Evolutionary conservation across 352 stramenopile species (phyloP).

Genomic region (Phytophthora quininea): DNA sequence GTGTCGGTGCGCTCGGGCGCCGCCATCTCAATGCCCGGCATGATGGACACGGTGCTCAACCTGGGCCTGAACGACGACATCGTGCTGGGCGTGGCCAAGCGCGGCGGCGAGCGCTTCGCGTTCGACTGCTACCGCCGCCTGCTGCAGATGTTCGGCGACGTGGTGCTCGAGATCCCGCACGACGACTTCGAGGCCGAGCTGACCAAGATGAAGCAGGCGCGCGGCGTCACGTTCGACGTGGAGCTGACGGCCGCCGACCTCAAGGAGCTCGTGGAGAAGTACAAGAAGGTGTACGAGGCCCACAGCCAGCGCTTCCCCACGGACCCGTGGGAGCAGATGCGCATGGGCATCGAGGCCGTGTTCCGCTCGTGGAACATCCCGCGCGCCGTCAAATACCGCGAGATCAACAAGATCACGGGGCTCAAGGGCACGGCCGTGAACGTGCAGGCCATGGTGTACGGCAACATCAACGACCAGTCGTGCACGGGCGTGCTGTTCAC

Average conservation of each 20-base stretch:
- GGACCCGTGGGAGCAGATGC: constrained; percentile 34
- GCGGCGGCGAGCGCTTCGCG: constrained; percentile 28
- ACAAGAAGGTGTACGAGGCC: constrained; percentile 31
- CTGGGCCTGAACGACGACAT: constrained; percentile 32
- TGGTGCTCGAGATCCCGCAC: constrained; percentile 33
- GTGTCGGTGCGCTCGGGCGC: constrained; percentile 24
- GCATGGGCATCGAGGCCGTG: constrained; percentile 34
- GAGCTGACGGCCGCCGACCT: constrained; percentile 29
- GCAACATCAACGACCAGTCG: constrained; percentile 33
- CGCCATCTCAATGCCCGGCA: constrained; percentile 25
- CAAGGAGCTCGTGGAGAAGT: constrained; percentile 31
- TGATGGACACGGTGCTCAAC: constrained; percentile 38
- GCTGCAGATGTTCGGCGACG: constrained; percentile 31
- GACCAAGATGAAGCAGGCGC: constrained; percentile 26
- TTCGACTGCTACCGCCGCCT: constrained; percentile 37
- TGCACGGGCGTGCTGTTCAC: constrained; percentile 35
- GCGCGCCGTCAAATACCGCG: constrained; percentile 31
- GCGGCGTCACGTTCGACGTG: constrained; percentile 30
- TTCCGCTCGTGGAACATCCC: constrained; percentile 37
- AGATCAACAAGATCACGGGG: constrained; percentile 36
- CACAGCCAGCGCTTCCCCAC: constrained; percentile 29
- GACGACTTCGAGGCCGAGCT: constrained; percentile 34
- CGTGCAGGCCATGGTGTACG: constrained; percentile 34
- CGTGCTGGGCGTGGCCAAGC: constrained; percentile 25
- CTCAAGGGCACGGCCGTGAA: constrained; percentile 33